Conservation (phyloP, 129 eudicot genomes). For the Glebionis coronaria region DNA sequence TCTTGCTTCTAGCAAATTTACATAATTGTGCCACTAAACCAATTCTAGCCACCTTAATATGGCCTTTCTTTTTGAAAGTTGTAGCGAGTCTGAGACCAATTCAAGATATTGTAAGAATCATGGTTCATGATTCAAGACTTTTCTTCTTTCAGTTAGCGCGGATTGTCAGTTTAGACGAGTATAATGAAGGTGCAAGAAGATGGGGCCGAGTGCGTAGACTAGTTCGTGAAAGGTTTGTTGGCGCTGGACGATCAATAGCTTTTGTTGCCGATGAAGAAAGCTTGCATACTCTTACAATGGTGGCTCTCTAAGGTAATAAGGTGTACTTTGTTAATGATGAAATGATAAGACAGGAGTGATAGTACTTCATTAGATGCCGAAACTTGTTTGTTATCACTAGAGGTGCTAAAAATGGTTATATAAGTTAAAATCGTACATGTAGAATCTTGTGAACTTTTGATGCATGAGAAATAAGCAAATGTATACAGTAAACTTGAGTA, state of each 20-base stretch:
- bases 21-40: conserved; percentile 30
- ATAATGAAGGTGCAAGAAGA: conserved; percentile 22
- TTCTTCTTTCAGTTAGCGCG: conserved; percentile 48
- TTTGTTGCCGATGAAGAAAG: conserved; percentile 24
- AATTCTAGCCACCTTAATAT: conserved; percentile 31
- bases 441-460: too few species aligned
- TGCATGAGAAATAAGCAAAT: too few species aligned
- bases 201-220: conserved; percentile 42
- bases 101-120: conserved; percentile 13
- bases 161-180: conserved; percentile 13
- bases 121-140: conserved; percentile 35
- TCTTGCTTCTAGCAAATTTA: conserved; percentile 32
- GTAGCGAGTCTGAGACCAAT: conserved; percentile 36
- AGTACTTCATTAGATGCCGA: conserved; percentile 2
- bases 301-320: conserved; percentile 33
- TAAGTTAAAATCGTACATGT: too few species aligned
- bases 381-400: neutral
- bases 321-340: neutral
- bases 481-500: too few species aligned
- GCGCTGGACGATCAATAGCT: conserved; percentile 6
- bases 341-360: neutral
- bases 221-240: conserved; percentile 22
- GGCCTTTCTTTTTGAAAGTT: conserved; percentile 48
- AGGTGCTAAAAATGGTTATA: neutral
- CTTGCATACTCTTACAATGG: conserved; percentile 41